Evolutionary conservation across 2,329 filamentous ascomycete genomes (phyloP).

Genomic region (Paecilomyces variotii): DNA sequence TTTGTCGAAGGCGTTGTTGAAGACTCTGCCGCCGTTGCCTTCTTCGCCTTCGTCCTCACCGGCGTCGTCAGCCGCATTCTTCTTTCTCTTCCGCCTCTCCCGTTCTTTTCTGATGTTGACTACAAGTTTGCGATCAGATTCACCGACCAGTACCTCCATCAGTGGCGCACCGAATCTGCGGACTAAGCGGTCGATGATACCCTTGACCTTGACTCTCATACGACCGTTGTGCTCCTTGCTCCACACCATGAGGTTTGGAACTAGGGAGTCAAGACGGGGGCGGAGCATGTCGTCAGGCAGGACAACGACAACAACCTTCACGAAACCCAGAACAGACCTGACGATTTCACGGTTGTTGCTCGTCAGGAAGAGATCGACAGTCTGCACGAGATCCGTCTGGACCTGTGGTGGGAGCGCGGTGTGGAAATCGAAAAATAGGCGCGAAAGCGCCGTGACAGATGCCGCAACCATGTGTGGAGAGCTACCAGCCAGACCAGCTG

Average conservation of each 20-base stretch:
- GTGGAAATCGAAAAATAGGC: slow-evolving; percentile 90
- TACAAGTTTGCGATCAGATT: slow-evolving; percentile 81
- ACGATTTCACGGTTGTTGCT: slow-evolving; percentile 97
- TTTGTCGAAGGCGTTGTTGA: slow-evolving; percentile 90
- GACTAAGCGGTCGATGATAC: slow-evolving; percentile 91
- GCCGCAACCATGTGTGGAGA: slow-evolving; percentile 97
- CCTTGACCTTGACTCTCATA: slow-evolving; percentile 95
- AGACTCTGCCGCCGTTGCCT: slow-evolving; percentile 46
- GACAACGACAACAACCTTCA: slow-evolving; percentile 89
- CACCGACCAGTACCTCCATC: slow-evolving; percentile 73
- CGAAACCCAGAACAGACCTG: slow-evolving; percentile 85
- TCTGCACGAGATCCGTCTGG: slow-evolving; percentile 77
- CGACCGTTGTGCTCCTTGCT: slow-evolving; percentile 97
- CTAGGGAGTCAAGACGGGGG: slow-evolving; percentile 64
- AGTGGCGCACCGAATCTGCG: slow-evolving; percentile 78
- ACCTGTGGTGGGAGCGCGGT: slow-evolving; percentile 59
- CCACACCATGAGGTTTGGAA: slow-evolving; percentile 92
- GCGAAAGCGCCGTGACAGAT: slow-evolving; percentile 86
- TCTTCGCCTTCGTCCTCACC: slow-evolving; percentile 50
- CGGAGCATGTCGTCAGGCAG: slow-evolving; percentile 72
- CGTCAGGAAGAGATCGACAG: slow-evolving; percentile 91
- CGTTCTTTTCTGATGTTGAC: slow-evolving; percentile 92
- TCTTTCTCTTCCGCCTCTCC: slow-evolving; percentile 84
- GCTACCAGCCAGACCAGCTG: slow-evolving; percentile 82
- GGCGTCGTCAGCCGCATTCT: slow-evolving; percentile 55